phyloP scores from a whole-genome alignment of 129 eudicot genomes.

The Ambrosia trifida region DNA sequence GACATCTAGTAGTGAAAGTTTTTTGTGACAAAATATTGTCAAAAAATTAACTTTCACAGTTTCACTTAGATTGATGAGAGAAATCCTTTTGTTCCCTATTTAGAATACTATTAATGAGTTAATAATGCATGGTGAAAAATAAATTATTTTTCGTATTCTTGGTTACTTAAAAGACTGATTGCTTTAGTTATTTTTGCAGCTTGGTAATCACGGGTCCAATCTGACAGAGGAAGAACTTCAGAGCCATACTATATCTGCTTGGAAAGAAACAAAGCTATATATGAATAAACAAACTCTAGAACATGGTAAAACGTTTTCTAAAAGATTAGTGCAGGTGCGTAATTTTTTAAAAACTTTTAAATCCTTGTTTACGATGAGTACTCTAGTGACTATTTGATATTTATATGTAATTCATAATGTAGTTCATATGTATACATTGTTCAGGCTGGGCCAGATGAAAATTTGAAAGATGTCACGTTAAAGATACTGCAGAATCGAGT shows the following conservation, averaged over 20 bases:
- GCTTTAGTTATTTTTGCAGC: constrained; percentile 51
- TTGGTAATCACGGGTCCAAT: constrained; percentile 84
- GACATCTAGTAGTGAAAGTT: neutral
- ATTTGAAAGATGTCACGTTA: constrained; percentile 64
- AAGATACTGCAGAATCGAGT: constrained; percentile 72
- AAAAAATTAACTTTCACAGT: neutral
- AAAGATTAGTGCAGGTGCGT: constrained; percentile 65
- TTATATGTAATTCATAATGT: neutral
- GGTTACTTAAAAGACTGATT: neutral
- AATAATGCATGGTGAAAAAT: neutral
- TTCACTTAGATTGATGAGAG: neutral
- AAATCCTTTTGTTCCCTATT: neutral
- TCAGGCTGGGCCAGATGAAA: constrained; percentile 84
- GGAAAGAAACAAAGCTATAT: constrained; percentile 85
- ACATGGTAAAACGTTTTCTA: constrained; percentile 49
- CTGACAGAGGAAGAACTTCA: constrained; percentile 95
- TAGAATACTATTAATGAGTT: neutral
- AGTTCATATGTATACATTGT: constrained; percentile 19
- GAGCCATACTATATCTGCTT: constrained; percentile 91
- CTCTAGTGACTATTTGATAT: constrained; percentile 15
- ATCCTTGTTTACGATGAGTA: neutral
- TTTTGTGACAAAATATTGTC: neutral
- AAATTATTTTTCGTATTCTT: neutral
- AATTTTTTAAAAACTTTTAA: constrained; percentile 1
- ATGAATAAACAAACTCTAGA: constrained; percentile 57